Evolutionary conservation across 2,329 filamentous ascomycete species (phyloP).

Genomic region (Fusarium marasasianum): DNA sequence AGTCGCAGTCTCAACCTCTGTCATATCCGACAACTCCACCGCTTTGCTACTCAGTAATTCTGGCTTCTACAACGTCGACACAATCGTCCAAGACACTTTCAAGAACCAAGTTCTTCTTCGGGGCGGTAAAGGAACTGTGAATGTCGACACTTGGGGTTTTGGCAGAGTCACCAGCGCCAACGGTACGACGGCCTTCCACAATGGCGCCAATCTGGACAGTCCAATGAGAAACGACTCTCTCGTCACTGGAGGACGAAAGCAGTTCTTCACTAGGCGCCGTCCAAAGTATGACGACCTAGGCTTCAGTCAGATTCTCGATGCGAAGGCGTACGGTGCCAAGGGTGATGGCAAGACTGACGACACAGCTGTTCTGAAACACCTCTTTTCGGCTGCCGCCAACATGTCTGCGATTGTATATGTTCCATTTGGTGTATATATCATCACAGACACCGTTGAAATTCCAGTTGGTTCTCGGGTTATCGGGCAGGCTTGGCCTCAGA

Average conservation of each 20-base stretch:
- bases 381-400: constrained; percentile 46
- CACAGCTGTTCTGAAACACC: constrained; percentile 42
- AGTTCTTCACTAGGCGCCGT: too few relatives aligned
- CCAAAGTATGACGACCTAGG: neutral
- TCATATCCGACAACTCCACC: neutral
- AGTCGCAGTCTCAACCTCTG: neutral
- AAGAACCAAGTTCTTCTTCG: constrained; percentile 10
- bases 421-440: constrained; percentile 55
- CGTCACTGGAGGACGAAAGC: neutral
- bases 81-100: neutral
- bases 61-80: neutral
- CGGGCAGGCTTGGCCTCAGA: constrained; percentile 57
- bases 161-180: constrained; percentile 18
- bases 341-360: constrained; percentile 79
- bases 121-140: neutral
- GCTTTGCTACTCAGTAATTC: neutral
- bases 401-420: constrained; percentile 53
- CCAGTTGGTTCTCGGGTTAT: constrained; percentile 57
- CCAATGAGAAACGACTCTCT: neutral
- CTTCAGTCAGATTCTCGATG: constrained; percentile 7
- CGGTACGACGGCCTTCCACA: constrained; percentile 14
- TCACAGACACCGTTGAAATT: constrained; percentile 57
- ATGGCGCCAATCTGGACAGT: constrained; percentile 1
- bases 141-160: constrained; percentile 17
- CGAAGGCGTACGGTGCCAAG: constrained; percentile 57